These are phyloP conservation scores for Penicillium thymicola DNA, from an alignment of 2,329 filamentous ascomycete genomes.

Conservation along the genomic window DNA sequence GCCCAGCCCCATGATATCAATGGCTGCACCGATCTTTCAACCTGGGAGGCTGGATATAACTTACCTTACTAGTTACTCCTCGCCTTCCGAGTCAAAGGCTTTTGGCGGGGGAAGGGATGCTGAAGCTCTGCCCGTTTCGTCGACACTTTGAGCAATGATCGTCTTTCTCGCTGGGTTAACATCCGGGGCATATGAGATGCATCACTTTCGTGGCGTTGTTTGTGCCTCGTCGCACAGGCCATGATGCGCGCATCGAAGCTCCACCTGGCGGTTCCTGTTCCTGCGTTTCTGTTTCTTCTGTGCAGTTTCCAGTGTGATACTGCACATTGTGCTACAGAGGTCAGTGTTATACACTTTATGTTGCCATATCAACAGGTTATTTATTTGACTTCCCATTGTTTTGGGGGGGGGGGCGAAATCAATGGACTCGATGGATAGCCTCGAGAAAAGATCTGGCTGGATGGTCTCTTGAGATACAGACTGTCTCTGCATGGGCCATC, in stretches of 20 bases:
- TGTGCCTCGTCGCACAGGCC: slow-evolving; percentile 18
- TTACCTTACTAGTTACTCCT: not conserved
- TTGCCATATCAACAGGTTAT: slow-evolving; percentile 19
- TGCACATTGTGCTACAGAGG: slow-evolving; percentile 8
- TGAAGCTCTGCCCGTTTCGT: not conserved
- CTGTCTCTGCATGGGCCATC: not conserved
- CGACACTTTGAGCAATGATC: not conserved
- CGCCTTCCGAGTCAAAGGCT: not conserved
- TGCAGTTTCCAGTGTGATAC: slow-evolving; percentile 12
- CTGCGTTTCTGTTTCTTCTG: not conserved
- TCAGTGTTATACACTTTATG: not conserved
- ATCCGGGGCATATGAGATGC: slow-evolving; percentile 7
- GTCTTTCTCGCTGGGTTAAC: not conserved
- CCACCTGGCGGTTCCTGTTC: slow-evolving; percentile 11
- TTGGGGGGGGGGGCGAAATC: not conserved
- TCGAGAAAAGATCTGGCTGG: not conserved
- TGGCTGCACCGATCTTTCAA: not conserved
- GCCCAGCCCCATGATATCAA: not conserved
- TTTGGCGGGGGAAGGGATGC: not conserved
- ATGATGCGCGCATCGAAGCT: slow-evolving; percentile 12
- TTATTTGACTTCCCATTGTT: slow-evolving; percentile 1
- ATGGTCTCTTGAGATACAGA: not conserved
- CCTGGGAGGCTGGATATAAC: not conserved
- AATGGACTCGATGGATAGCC: not conserved
- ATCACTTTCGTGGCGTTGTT: slow-evolving; percentile 19